Evolutionary conservation across 2,329 filamentous ascomycete genomes (phyloP).

Genomic region (Thielaviopsis ethacetica): DNA sequence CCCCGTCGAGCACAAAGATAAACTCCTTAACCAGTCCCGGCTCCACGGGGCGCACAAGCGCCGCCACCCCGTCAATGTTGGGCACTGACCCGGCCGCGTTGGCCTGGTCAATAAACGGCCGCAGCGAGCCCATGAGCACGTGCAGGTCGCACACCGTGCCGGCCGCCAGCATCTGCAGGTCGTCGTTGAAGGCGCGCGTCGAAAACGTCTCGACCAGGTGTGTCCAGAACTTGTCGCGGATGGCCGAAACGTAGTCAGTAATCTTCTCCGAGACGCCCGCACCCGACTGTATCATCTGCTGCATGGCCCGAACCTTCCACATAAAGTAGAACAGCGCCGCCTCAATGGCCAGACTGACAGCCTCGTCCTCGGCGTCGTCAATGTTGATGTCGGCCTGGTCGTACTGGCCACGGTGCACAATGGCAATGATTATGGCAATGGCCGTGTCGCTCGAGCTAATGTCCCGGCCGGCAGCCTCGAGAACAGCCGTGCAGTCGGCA

Average conservation of each 20-base stretch:
- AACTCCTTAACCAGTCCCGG: conserved; percentile 48
- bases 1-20: conserved; percentile 58
- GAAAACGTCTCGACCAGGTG: conserved; percentile 54
- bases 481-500: conserved; percentile 56
- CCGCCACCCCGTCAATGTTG: conserved; percentile 25
- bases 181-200: conserved; percentile 53
- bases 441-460: conserved; percentile 32
- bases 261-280: conserved; percentile 38
- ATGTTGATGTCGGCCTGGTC: conserved; percentile 52
- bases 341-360: conserved; percentile 61
- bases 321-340: conserved; percentile 79
- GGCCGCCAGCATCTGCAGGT: conserved; percentile 59
- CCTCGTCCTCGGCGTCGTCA: conserved; percentile 62
- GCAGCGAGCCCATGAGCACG: conserved; percentile 60
- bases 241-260: conserved; percentile 41
- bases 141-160: conserved; percentile 70
- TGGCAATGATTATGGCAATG: conserved; percentile 54
- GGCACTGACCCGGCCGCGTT: conserved; percentile 21
- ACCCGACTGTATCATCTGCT: conserved; percentile 36
- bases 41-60: conserved; percentile 54
- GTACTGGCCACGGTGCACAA: conserved; percentile 58
- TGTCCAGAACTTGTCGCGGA: conserved; percentile 40
- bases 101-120: conserved; percentile 29
- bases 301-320: conserved; percentile 63
- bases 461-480: conserved; percentile 46